Conservation (phyloP, 306 rosid species). For the Datisca glomerata region DNA sequence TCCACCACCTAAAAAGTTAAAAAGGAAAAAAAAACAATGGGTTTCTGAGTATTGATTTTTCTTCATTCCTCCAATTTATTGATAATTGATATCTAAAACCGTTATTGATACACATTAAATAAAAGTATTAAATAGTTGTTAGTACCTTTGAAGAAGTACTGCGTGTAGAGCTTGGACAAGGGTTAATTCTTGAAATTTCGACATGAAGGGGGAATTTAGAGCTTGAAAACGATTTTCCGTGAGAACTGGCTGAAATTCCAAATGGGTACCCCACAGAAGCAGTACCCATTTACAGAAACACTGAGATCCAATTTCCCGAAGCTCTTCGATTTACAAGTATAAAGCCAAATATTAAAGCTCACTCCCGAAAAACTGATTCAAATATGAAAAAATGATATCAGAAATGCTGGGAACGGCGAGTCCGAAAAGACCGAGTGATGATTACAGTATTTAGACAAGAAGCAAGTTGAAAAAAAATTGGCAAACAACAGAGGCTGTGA, state of each 20-base stretch:
- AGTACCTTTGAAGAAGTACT: slow-evolving; percentile 35
- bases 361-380: neutral
- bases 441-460: no score
- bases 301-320: neutral
- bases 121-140: neutral
- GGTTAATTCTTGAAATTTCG: slow-evolving; percentile 28
- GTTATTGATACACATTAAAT: neutral
- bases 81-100: neutral
- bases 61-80: neutral
- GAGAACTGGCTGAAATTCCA: slow-evolving; percentile 25
- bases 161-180: slow-evolving; percentile 22
- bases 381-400: neutral
- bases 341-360: neutral
- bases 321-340: neutral
- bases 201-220: slow-evolving; percentile 28
- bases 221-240: slow-evolving; percentile 18
- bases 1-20: neutral
- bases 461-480: neutral
- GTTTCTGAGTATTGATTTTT: neutral
- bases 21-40: neutral
- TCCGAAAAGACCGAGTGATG: no score
- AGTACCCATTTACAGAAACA: slow-evolving; percentile 27
- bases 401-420: no score
- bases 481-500: neutral
- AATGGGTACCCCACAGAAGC: slow-evolving; percentile 35